Evolutionary conservation across 345 rosid genomes (phyloP).

Genomic region (Nasturtium officinale): DNA sequence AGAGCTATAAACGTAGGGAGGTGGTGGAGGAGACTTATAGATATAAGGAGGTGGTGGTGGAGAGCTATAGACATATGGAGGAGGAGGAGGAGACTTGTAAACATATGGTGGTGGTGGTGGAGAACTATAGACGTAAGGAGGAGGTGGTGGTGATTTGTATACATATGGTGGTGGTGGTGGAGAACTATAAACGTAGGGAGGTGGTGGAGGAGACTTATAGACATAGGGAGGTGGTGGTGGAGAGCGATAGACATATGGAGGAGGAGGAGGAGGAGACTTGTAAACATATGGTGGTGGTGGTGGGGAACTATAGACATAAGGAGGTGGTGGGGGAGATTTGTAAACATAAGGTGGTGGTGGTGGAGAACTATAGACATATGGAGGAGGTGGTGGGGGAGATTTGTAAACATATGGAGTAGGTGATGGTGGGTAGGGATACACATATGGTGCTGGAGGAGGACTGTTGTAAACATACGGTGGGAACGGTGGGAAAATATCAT

Average conservation of each 20-base stretch:
- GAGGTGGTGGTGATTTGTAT: not conserved
- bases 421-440: not conserved
- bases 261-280: not conserved
- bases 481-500: too few species aligned
- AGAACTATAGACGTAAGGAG: not conserved
- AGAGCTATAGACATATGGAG: not conserved
- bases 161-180: constrained; percentile 13
- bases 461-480: constrained; percentile 24
- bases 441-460: not conserved
- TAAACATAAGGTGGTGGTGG: not conserved
- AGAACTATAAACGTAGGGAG: not conserved
- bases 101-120: constrained; percentile 9
- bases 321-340: not conserved
- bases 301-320: not conserved
- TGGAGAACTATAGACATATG: not conserved
- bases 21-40: too few species aligned
- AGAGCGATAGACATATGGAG: not conserved
- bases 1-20: not conserved
- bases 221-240: constrained; percentile 3
- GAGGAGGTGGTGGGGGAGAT: not conserved
- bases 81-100: not conserved
- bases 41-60: not conserved
- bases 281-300: not conserved
- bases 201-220: not conserved
- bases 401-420: not conserved